Percentiles rank a stretch among this genome's conserved stretches.
phyloP scores from a whole-genome alignment of 192 early-diverging fungal genomes.

The Dispira simplex region DNA sequence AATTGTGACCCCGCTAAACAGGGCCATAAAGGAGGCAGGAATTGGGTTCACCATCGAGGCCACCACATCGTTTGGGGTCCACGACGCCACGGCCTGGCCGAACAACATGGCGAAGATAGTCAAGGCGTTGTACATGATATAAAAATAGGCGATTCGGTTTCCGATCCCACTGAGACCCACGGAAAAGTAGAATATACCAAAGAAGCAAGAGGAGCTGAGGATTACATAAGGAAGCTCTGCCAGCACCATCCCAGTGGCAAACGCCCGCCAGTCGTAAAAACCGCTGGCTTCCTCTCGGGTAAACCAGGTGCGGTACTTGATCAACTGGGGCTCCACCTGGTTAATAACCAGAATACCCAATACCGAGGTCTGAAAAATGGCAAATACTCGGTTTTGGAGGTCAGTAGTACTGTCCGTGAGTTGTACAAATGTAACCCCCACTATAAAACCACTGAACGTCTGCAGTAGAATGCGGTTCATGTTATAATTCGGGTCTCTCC shows the following conservation, averaged over 20 bases:
- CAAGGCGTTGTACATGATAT: conserved; percentile 37
- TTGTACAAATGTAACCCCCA: conserved; percentile 63
- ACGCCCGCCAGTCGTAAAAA: conserved; percentile 53
- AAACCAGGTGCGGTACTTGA: conserved; percentile 47
- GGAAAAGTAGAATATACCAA: conserved; percentile 63
- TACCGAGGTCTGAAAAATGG: conserved; percentile 49
- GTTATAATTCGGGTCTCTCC: conserved; percentile 61
- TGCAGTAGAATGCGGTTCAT: conserved; percentile 47
- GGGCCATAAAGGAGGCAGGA: conserved; percentile 41
- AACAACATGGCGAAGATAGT: conserved; percentile 50
- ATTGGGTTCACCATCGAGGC: conserved; percentile 52
- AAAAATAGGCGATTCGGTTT: conserved; percentile 42
- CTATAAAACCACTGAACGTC: conserved; percentile 37
- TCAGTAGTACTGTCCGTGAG: conserved; percentile 34
- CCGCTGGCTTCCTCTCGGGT: conserved; percentile 48
- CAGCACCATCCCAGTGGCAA: conserved; percentile 39
- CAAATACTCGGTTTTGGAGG: conserved; percentile 50
- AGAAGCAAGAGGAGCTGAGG: conserved; percentile 41
- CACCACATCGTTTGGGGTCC: conserved; percentile 37
- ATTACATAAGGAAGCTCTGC: conserved; percentile 57
- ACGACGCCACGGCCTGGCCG: conserved; percentile 52
- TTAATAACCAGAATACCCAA: conserved; percentile 55
- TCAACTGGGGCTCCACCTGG: conserved; percentile 46
- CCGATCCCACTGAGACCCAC: conserved; percentile 36
- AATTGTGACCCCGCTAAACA: conserved; percentile 60